These are phyloP conservation scores for Boletus semigastroideus DNA, from an alignment of 1,284 basidiomycete genomes.

Conservation along the genomic window DNA sequence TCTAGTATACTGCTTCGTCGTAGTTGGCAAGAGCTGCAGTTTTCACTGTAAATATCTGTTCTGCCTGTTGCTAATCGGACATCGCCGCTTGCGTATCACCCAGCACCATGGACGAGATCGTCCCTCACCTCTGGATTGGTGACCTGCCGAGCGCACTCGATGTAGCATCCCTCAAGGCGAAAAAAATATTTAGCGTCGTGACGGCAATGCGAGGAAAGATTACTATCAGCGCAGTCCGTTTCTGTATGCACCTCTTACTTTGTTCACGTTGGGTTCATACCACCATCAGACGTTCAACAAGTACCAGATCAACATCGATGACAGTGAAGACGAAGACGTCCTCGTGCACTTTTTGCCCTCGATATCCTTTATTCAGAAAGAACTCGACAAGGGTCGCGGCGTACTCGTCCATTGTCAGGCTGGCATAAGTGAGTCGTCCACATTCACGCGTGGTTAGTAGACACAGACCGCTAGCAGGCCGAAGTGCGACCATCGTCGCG, in stretches of 20 bases:
- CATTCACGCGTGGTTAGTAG: not conserved
- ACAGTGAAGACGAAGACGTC: constrained; percentile 70
- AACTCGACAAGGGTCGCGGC: constrained; percentile 70
- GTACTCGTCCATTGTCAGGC: constrained; percentile 88
- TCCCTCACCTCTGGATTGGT: constrained; percentile 66
- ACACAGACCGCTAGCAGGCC: constrained; percentile 44
- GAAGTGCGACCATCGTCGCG: constrained; percentile 78
- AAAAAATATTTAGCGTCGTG: constrained; percentile 68
- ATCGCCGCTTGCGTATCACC: not conserved
- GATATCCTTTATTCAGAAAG: constrained; percentile 77
- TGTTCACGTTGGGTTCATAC: not conserved
- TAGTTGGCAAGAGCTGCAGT: too few species aligned
- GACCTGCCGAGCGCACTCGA: constrained; percentile 56
- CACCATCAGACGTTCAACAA: constrained; percentile 55
- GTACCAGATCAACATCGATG: constrained; percentile 72
- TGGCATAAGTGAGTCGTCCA: constrained; percentile 68
- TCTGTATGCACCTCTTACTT: too few species aligned
- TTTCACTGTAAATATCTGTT: too few species aligned
- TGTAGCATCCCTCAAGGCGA: constrained; percentile 51
- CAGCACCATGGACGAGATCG: constrained; percentile 49
- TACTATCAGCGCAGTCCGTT: constrained; percentile 59
- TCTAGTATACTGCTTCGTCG: not conserved
- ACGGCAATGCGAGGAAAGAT: constrained; percentile 71
- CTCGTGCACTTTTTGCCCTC: constrained; percentile 74
- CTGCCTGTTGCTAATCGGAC: not conserved